A percentile compares a stretch with the other conserved stretches of the same genome.
Conservation (phyloP, 495 filamentous ascomycete genomes). For the Penicillium cataractarum region DNA sequence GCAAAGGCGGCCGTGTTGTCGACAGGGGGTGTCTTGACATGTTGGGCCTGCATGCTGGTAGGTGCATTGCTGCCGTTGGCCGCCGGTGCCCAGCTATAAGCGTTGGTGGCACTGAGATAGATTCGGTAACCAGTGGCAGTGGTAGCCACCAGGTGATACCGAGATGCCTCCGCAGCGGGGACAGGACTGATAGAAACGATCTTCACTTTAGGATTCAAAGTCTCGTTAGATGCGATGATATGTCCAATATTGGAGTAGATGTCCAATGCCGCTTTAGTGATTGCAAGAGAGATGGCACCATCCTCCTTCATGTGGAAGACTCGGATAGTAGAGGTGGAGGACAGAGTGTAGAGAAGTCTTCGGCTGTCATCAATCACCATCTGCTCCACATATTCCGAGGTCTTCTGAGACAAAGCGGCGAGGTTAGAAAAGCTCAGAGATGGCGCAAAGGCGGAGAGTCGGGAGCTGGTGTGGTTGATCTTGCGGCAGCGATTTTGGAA, state of each 20-base stretch:
- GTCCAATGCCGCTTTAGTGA: conserved; percentile 56
- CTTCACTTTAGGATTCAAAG: conserved; percentile 65
- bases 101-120: conserved; percentile 85
- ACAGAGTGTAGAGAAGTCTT: conserved; percentile 87
- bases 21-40: conserved; percentile 87
- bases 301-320: conserved; percentile 76
- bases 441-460: conserved; percentile 71
- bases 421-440: conserved; percentile 51
- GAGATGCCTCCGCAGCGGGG: conserved; percentile 74
- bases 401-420: conserved; percentile 32
- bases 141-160: conserved; percentile 86
- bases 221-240: conserved; percentile 68
- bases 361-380: conserved; percentile 88
- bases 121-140: conserved; percentile 90
- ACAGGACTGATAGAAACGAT: conserved; percentile 88
- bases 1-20: conserved; percentile 31
- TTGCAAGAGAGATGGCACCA: conserved; percentile 53
- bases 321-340: conserved; percentile 79
- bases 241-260: conserved; percentile 75
- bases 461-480: conserved; percentile 82
- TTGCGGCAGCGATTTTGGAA: conserved; percentile 81
- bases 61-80: conserved; percentile 64
- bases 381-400: conserved; percentile 65
- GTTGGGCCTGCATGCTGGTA: conserved; percentile 95
- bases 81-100: conserved; percentile 65